phyloP scores from a whole-genome alignment of 202 grass and related monocot species.

The Elaeis oleifera region DNA sequence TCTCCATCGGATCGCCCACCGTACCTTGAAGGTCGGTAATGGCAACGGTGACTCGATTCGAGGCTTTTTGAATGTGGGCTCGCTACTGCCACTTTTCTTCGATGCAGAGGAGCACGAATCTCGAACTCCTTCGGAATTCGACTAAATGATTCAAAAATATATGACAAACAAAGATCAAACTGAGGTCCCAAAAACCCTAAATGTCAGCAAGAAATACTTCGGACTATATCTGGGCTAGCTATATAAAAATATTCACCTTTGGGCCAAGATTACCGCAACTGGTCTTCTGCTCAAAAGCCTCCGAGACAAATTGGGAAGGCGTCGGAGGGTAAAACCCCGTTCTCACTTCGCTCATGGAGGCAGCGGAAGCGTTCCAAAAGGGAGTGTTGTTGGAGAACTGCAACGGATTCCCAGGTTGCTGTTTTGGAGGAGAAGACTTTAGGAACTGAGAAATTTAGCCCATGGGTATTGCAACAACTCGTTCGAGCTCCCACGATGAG shows the following conservation, averaged over 20 bases:
- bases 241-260: neutral
- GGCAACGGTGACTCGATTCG: slow-evolving; percentile 77
- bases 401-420: slow-evolving; percentile 25
- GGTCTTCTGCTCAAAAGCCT: slow-evolving; percentile 46
- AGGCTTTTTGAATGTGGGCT: slow-evolving; percentile 52
- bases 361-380: slow-evolving; percentile 30
- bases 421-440: slow-evolving; percentile 23
- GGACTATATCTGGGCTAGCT: neutral
- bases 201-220: neutral
- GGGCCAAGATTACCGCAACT: slow-evolving; percentile 18
- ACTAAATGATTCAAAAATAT: slow-evolving; percentile 28
- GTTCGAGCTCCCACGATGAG: slow-evolving; percentile 2
- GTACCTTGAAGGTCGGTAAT: slow-evolving; percentile 90
- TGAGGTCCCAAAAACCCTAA: slow-evolving; percentile 1
- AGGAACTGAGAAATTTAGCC: slow-evolving; percentile 36
- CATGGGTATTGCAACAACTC: slow-evolving; percentile 25
- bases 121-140: slow-evolving; percentile 17
- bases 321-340: slow-evolving; percentile 27
- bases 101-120: slow-evolving; percentile 33
- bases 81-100: slow-evolving; percentile 34
- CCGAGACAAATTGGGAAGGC: slow-evolving; percentile 47
- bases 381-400: slow-evolving; percentile 25
- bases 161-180: slow-evolving; percentile 12
- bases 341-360: slow-evolving; percentile 15
- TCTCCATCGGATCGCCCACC: slow-evolving; percentile 16